phyloP scores from a whole-genome alignment of 805 yeast species.

The Candida ovalis region DNA sequence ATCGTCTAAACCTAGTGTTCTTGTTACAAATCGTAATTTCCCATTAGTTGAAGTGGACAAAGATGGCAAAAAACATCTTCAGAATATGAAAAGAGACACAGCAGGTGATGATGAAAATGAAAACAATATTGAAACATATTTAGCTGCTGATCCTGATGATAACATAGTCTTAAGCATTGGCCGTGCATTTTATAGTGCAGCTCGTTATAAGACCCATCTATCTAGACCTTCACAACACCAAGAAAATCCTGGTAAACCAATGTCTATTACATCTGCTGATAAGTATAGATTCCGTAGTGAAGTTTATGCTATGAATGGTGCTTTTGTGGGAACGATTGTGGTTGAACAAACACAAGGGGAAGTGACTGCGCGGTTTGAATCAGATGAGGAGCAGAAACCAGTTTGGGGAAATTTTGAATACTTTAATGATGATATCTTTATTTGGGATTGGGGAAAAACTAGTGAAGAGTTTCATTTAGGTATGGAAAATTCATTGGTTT shows the following conservation, averaged over 20 bases:
- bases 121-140: background rate
- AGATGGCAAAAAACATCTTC: background rate
- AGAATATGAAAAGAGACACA: background rate
- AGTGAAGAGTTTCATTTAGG: background rate
- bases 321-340: constrained; percentile 7
- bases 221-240: background rate
- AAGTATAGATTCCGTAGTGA: constrained; percentile 6
- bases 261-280: constrained; percentile 6
- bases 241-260: background rate
- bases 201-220: background rate
- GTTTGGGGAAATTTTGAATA: constrained; percentile 5
- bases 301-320: constrained; percentile 15
- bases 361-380: background rate
- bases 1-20: background rate
- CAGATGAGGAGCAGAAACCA: constrained; percentile 2
- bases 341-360: constrained; percentile 10
- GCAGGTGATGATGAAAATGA: background rate
- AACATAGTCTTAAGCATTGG: constrained; percentile 6
- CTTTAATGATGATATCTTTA: constrained; percentile 3
- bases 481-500: background rate
- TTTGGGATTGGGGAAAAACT: background rate
- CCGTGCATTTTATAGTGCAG: constrained; percentile 5
- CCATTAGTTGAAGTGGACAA: constrained; percentile 3
- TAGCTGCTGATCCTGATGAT: background rate
- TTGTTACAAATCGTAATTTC: constrained; percentile 8